A percentile compares a stretch with the other conserved stretches of the same genome.
Conservation (phyloP, 1,139 yeast genomes). For the Hyphopichia wangnamkhiaoensis region DNA sequence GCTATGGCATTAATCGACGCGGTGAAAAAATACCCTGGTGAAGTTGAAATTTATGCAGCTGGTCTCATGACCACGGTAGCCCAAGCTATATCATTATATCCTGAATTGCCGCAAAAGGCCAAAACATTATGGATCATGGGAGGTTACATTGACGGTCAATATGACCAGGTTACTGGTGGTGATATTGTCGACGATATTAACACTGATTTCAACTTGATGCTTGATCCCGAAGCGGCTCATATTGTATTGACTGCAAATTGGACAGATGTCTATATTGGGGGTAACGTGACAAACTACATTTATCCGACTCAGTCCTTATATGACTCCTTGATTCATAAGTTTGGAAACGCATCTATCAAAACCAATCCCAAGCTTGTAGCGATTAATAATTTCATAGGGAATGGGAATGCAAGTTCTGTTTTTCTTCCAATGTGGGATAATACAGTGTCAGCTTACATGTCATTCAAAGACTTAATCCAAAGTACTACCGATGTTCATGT, state of each 20-base stretch:
- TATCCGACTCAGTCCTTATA: slow-evolving; percentile 39
- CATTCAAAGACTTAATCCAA: slow-evolving; percentile 30
- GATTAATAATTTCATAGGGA: slow-evolving; percentile 23
- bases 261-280: slow-evolving; percentile 37
- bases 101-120: slow-evolving; percentile 35
- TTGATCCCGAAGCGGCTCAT: slow-evolving; percentile 48
- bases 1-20: slow-evolving; percentile 40
- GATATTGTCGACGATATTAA: slow-evolving; percentile 29
- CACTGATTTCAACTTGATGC: slow-evolving; percentile 42
- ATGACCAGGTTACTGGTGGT: slow-evolving; percentile 32
- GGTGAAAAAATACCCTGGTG: slow-evolving; percentile 31
- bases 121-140: slow-evolving; percentile 44
- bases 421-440: slow-evolving; percentile 44
- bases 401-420: slow-evolving; percentile 24
- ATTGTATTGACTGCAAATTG: slow-evolving; percentile 39
- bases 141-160: slow-evolving; percentile 41
- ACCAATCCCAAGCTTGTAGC: slow-evolving; percentile 23
- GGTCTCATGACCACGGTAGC: slow-evolving; percentile 46
- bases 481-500: slow-evolving; percentile 24
- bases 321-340: slow-evolving; percentile 27
- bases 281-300: slow-evolving; percentile 39
- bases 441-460: slow-evolving; percentile 34
- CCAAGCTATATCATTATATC: slow-evolving; percentile 40
- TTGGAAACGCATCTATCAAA: slow-evolving; percentile 15
- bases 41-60: slow-evolving; percentile 37